Conservation (phyloP, 2,329 filamentous ascomycete species). For the Paracoccidioides brasiliensis region DNA sequence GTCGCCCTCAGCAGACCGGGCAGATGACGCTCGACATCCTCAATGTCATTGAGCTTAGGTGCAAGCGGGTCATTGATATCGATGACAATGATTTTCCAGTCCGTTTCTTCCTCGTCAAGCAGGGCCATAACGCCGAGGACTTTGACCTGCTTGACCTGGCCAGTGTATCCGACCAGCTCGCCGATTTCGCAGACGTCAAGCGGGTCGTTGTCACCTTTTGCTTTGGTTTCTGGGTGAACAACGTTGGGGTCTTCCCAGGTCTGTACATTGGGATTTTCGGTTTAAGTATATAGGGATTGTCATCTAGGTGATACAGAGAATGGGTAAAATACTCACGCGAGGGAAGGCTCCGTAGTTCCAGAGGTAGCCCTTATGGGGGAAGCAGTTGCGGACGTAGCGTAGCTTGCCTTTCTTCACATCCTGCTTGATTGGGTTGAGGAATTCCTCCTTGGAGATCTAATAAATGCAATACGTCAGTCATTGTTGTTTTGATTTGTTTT, state of each 20-base stretch:
- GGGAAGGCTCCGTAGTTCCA: slow-evolving; percentile 99
- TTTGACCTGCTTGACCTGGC: slow-evolving; percentile 99
- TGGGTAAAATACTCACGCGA: slow-evolving; percentile 48
- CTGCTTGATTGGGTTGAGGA: slow-evolving; percentile 98
- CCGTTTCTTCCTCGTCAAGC: slow-evolving; percentile 98
- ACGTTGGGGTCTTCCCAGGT: slow-evolving; percentile 98
- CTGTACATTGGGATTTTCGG: slow-evolving; percentile 34
- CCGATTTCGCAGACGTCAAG: slow-evolving; percentile 99
- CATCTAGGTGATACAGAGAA: background rate
- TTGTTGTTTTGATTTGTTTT: background rate
- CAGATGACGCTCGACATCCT: slow-evolving; percentile 97
- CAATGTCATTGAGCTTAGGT: slow-evolving; percentile 91
- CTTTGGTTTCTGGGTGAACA: slow-evolving; percentile 96
- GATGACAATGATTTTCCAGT: slow-evolving; percentile 99
- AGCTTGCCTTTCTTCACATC: slow-evolving; percentile 99
- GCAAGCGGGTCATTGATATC: slow-evolving; percentile 96
- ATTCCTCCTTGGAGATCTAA: slow-evolving; percentile 97
- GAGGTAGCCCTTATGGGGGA: slow-evolving; percentile 99
- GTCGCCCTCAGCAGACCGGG: slow-evolving; percentile 92
- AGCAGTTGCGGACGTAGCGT: slow-evolving; percentile 98
- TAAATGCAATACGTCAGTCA: background rate
- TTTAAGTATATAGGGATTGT: background rate
- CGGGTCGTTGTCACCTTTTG: slow-evolving; percentile 98
- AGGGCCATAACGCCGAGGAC: slow-evolving; percentile 98
- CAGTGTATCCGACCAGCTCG: slow-evolving; percentile 88